phyloP scores from a whole-genome alignment of 2,329 filamentous ascomycete genomes.

The Botrytis pseudocinerea region DNA sequence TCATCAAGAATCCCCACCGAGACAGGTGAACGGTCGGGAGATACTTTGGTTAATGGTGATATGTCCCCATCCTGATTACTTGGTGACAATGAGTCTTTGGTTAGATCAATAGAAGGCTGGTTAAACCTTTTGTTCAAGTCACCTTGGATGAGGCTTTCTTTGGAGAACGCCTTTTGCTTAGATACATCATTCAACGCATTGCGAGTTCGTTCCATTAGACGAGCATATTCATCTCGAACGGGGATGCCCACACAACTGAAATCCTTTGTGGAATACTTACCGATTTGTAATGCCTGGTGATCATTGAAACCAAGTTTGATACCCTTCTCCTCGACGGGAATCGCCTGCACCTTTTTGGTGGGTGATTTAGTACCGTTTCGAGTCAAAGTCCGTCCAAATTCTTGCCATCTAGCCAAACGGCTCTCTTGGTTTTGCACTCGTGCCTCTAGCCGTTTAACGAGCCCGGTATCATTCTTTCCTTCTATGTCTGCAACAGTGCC shows the following conservation, averaged over 20 bases:
- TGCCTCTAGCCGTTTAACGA: slow-evolving; percentile 70
- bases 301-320: slow-evolving; percentile 56
- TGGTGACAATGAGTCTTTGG: not conserved
- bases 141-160: not conserved
- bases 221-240: slow-evolving; percentile 37
- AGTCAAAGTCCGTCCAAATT: slow-evolving; percentile 52
- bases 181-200: slow-evolving; percentile 37
- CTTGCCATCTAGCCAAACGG: slow-evolving; percentile 71
- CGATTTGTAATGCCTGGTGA: slow-evolving; percentile 52
- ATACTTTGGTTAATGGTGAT: not conserved
- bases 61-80: slow-evolving; percentile 33
- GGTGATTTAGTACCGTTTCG: slow-evolving; percentile 27
- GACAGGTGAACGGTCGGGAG: not conserved
- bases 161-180: slow-evolving; percentile 28
- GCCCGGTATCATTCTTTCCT: slow-evolving; percentile 47
- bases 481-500: slow-evolving; percentile 60
- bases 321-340: slow-evolving; percentile 25
- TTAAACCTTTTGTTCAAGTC: not conserved
- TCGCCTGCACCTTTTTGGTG: slow-evolving; percentile 33
- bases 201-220: slow-evolving; percentile 38
- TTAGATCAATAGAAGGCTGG: not conserved
- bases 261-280: slow-evolving; percentile 41
- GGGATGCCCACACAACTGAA: slow-evolving; percentile 13
- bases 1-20: not conserved
- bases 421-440: slow-evolving; percentile 66